A percentile compares a stretch with the other conserved stretches of the same genome.
Evolutionary conservation across 2,329 filamentous ascomycete genomes (phyloP).

Genomic region (Ampelomyces quisqualis): DNA sequence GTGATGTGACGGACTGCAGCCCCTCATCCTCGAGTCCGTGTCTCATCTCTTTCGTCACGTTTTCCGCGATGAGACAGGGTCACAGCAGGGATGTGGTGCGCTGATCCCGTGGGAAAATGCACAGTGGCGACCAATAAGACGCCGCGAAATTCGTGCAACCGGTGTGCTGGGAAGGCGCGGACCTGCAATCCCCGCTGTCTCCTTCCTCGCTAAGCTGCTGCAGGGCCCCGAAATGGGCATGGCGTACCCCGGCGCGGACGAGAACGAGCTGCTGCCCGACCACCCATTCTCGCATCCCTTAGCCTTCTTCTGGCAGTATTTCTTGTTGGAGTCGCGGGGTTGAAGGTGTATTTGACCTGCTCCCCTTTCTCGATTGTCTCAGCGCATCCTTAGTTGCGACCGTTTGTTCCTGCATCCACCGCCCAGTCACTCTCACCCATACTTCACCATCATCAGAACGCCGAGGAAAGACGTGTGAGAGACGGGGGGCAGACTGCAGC

Average conservation of each 20-base stretch:
- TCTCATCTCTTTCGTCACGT: slow-evolving; percentile 2
- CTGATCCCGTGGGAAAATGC: too few species aligned
- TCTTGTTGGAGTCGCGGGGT: too few species aligned
- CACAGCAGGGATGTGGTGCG: too few species aligned
- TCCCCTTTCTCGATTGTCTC: not conserved
- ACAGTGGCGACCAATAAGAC: too few species aligned
- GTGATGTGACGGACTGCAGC: not conserved
- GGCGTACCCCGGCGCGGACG: too few species aligned
- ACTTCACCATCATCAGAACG: slow-evolving; percentile 1
- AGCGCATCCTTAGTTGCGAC: not conserved
- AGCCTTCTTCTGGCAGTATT: too few species aligned
- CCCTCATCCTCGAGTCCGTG: not conserved
- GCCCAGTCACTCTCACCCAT: slow-evolving; percentile 14
- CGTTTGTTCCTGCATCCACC: slow-evolving; percentile 12
- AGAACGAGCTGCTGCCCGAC: too few species aligned
- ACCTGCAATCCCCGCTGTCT: slow-evolving; percentile 11
- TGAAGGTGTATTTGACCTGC: too few species aligned
- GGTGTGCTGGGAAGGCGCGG: slow-evolving; percentile 15
- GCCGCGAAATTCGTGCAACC: slow-evolving; percentile 9
- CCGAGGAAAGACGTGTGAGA: slow-evolving; percentile 1
- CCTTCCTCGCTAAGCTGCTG: slow-evolving; percentile 17
- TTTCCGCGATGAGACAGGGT: slow-evolving; percentile 12
- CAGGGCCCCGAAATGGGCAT: too few species aligned
- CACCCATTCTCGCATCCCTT: too few species aligned
- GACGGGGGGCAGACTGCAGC: not conserved